phyloP scores from a whole-genome alignment of 1,284 basidiomycete genomes.

The Sporisorium iseilematis-ciliati region DNA sequence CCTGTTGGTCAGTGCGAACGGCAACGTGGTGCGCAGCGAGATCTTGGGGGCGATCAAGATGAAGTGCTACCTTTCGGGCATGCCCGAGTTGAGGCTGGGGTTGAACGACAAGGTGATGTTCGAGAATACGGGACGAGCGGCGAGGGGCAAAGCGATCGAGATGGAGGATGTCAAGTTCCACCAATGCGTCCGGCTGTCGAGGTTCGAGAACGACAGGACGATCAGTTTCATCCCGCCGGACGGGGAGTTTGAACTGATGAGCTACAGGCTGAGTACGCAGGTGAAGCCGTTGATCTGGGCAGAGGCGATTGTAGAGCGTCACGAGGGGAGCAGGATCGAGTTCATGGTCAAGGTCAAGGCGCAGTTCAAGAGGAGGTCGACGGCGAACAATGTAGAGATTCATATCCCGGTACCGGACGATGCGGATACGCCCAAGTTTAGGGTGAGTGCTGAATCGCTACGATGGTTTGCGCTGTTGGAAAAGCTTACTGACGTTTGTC shows the following conservation, averaged over 20 bases:
- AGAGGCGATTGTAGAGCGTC: constrained; percentile 94
- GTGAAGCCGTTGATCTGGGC: constrained; percentile 99
- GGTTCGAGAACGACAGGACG: constrained; percentile 98
- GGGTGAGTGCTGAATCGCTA: constrained; percentile 66
- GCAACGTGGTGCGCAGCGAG: constrained; percentile 96
- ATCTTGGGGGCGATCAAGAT: constrained; percentile 98
- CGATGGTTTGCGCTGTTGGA: too few species aligned
- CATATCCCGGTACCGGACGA: constrained; percentile 98
- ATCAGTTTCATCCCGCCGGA: constrained; percentile 99
- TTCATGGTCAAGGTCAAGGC: constrained; percentile 99
- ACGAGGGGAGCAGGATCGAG: constrained; percentile 92
- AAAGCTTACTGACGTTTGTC: constrained; percentile 4
- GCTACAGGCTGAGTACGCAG: constrained; percentile 91
- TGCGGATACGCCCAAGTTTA: constrained; percentile 96
- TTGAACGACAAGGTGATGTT: constrained; percentile 99
- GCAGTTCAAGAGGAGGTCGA: constrained; percentile 95
- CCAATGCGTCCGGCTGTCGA: constrained; percentile 98
- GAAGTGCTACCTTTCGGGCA: constrained; percentile 99
- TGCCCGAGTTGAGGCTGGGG: constrained; percentile 95
- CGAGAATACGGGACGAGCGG: constrained; percentile 92
- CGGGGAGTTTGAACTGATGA: constrained; percentile 98
- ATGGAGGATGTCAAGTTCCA: constrained; percentile 99
- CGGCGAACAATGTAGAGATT: constrained; percentile 98
- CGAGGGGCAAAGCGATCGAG: constrained; percentile 96
- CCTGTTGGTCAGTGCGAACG: constrained; percentile 93